A percentile compares a stretch with the other conserved stretches of the same genome.
Conservation (phyloP, 2,329 filamentous ascomycete genomes). For the Diplodia seriata region DNA sequence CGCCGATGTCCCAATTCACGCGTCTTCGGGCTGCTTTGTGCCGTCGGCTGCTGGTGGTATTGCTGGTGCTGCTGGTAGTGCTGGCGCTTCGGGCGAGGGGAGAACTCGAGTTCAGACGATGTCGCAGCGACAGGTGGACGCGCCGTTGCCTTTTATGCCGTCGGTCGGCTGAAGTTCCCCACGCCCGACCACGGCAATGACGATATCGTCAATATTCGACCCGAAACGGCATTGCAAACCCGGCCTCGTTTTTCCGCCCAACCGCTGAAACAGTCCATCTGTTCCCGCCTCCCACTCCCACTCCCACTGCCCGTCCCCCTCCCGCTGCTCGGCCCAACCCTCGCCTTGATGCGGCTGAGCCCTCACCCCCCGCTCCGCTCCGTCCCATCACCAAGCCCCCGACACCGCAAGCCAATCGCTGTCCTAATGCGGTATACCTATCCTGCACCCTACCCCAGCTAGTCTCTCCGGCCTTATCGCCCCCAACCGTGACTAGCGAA, state of each 20-base stretch:
- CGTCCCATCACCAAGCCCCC: background rate
- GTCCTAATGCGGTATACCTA: conserved; percentile 23
- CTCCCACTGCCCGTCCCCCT: background rate
- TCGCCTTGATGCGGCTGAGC: conserved; percentile 3
- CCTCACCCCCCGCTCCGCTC: conserved; percentile 9
- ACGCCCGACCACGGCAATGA: background rate
- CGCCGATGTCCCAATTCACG: conserved; percentile 5
- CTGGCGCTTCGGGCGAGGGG: background rate
- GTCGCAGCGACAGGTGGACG: background rate
- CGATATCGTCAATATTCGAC: conserved; percentile 24
- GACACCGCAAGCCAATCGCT: conserved; percentile 5
- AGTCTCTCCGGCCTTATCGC: background rate
- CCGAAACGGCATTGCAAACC: conserved; percentile 23
- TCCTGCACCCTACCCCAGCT: conserved; percentile 13
- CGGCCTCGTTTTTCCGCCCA: conserved; percentile 4
- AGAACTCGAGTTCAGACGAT: background rate
- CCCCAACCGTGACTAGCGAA: background rate
- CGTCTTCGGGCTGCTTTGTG: conserved; percentile 8
- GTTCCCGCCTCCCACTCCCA: conserved; percentile 6
- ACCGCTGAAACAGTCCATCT: conserved; percentile 6
- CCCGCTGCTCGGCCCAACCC: too few species aligned
- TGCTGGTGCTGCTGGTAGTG: background rate
- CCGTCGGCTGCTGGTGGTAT: background rate
- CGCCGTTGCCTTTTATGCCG: background rate
- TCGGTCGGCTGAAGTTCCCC: background rate